Percentiles rank a stretch among this genome's conserved stretches.
phyloP scores from a whole-genome alignment of 495 filamentous ascomycete species.

The Tricharina praecox region DNA sequence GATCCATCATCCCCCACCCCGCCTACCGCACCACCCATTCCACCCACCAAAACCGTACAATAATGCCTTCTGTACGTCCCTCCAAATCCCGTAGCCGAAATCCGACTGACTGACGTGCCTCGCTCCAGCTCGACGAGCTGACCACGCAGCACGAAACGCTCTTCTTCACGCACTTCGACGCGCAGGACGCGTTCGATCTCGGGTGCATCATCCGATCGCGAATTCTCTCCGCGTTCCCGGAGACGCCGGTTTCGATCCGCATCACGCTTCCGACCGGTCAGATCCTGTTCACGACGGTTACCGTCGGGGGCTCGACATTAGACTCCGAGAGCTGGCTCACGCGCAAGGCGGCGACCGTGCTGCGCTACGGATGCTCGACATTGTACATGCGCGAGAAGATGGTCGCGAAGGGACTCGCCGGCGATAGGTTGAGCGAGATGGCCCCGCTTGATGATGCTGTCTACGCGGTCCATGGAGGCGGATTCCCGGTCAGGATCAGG shows the following conservation, averaged over 20 bases:
- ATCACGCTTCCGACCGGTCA: conserved; percentile 45
- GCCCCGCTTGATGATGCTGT: conserved; percentile 29
- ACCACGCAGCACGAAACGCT: conserved; percentile 31
- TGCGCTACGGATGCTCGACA: conserved; percentile 49
- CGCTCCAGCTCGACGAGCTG: background rate
- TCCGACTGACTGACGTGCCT: background rate
- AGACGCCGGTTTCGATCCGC: conserved; percentile 44
- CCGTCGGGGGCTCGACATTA: conserved; percentile 38
- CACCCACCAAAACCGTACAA: no score
- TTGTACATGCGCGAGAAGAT: conserved; percentile 49
- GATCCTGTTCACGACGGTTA: conserved; percentile 39
- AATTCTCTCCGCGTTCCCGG: conserved; percentile 34
- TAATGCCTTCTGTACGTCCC: background rate
- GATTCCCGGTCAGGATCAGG: conserved; percentile 47
- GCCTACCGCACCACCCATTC: no score
- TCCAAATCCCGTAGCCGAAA: no score
- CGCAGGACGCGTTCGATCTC: conserved; percentile 47
- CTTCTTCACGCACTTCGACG: conserved; percentile 45
- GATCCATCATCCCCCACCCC: background rate
- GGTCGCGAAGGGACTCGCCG: conserved; percentile 33
- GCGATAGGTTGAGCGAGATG: background rate
- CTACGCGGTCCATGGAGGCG: conserved; percentile 65
- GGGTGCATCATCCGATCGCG: conserved; percentile 46
- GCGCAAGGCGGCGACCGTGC: conserved; percentile 49
- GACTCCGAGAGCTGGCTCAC: conserved; percentile 48